phyloP scores from a whole-genome alignment of 805 yeast genomes.

The Citeromyces matritensis region DNA sequence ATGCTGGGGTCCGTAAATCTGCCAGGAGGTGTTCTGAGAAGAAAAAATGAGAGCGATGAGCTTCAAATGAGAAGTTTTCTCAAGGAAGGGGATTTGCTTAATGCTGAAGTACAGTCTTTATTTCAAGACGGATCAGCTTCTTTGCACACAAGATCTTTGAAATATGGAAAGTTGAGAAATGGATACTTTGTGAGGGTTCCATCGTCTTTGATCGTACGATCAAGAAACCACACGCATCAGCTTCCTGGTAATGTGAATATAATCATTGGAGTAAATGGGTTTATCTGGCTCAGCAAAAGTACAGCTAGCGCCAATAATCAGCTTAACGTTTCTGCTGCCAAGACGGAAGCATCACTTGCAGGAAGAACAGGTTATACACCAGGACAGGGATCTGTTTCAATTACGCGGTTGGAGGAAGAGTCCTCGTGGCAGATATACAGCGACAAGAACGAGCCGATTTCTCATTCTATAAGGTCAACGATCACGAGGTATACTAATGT shows the following conservation, averaged over 20 bases:
- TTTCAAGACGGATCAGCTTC: slow-evolving; percentile 88
- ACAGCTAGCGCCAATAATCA: slow-evolving; percentile 6
- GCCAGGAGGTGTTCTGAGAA: slow-evolving; percentile 92
- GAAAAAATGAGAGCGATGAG: slow-evolving; percentile 92
- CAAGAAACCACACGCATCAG: slow-evolving; percentile 75
- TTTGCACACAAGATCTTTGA: slow-evolving; percentile 85
- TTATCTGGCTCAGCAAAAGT: slow-evolving; percentile 70
- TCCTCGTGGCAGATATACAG: slow-evolving; percentile 92
- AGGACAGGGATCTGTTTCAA: slow-evolving; percentile 48
- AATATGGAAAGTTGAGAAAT: slow-evolving; percentile 89
- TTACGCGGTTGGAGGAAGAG: slow-evolving; percentile 75
- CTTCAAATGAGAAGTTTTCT: slow-evolving; percentile 87
- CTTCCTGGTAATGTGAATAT: slow-evolving; percentile 91
- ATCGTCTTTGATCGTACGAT: slow-evolving; percentile 64
- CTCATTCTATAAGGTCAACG: slow-evolving; percentile 45
- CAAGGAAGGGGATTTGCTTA: slow-evolving; percentile 90
- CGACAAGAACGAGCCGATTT: slow-evolving; percentile 70
- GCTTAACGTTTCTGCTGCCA: slow-evolving; percentile 11
- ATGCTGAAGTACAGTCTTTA: slow-evolving; percentile 89
- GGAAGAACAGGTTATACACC: slow-evolving; percentile 24
- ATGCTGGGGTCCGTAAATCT: slow-evolving; percentile 92
- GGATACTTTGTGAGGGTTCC: slow-evolving; percentile 79
- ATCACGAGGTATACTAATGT: slow-evolving; percentile 81
- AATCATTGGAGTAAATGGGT: slow-evolving; percentile 91
- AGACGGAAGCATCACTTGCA: slow-evolving; percentile 22